A percentile compares a stretch with the other conserved stretches of the same genome.
Conservation (phyloP, 2,329 filamentous ascomycete species). For the Hymenoscyphus repandus region DNA sequence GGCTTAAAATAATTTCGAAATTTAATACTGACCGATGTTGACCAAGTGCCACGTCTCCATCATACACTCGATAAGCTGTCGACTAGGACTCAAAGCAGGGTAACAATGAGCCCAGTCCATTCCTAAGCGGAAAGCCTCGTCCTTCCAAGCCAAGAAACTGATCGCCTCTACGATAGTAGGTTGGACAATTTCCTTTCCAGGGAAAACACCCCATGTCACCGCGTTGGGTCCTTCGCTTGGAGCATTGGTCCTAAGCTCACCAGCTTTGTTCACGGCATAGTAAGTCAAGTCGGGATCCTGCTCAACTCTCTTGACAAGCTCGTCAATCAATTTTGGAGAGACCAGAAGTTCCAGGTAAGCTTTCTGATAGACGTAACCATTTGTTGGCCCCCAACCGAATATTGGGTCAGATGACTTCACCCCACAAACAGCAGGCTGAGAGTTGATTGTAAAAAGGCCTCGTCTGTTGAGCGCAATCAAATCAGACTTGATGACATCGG, state of each 20-base stretch:
- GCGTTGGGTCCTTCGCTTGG: slow-evolving; percentile 86
- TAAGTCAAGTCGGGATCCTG: slow-evolving; percentile 80
- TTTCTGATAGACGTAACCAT: slow-evolving; percentile 98
- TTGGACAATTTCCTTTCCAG: slow-evolving; percentile 98
- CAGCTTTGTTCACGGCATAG: slow-evolving; percentile 83
- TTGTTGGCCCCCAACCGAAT: slow-evolving; percentile 89
- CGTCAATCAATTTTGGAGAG: slow-evolving; percentile 70
- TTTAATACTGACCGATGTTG: slow-evolving; percentile 71
- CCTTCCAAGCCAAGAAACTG: slow-evolving; percentile 97
- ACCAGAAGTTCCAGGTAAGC: slow-evolving; percentile 91
- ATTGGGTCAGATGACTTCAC: slow-evolving; percentile 81
- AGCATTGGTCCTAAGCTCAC: slow-evolving; percentile 78
- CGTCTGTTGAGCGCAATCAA: slow-evolving; percentile 79
- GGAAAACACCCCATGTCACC: slow-evolving; percentile 99
- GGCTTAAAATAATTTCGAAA: background rate
- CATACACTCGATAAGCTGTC: slow-evolving; percentile 72
- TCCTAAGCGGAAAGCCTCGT: slow-evolving; percentile 91
- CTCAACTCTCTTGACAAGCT: slow-evolving; percentile 74
- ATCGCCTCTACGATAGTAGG: slow-evolving; percentile 98
- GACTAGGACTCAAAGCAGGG: slow-evolving; percentile 67
- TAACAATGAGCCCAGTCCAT: slow-evolving; percentile 94
- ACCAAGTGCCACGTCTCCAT: slow-evolving; percentile 92
- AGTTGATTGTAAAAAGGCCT: slow-evolving; percentile 93
- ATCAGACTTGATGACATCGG: slow-evolving; percentile 69
- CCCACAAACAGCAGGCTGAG: slow-evolving; percentile 89